Percentiles rank a stretch among this genome's conserved stretches.
phyloP scores from a whole-genome alignment of 176 grass and related monocot species.

The Themeda triandra region DNA sequence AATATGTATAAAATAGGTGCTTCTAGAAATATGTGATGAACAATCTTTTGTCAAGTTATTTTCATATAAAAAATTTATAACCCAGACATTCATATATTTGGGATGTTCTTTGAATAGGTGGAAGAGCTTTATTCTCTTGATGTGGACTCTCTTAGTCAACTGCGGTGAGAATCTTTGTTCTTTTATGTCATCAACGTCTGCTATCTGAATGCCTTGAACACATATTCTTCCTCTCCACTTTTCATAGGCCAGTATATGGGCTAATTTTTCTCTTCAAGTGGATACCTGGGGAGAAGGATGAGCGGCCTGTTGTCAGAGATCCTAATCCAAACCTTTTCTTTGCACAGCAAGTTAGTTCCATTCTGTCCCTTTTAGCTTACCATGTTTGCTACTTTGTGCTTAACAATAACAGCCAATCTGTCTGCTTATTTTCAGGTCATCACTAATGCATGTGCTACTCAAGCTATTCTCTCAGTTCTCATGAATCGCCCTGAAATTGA shows the following conservation, averaged over 20 bases:
- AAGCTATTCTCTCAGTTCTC: constrained; percentile 96
- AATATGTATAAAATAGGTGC: background rate
- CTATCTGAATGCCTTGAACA: constrained; percentile 1
- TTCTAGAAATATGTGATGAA: background rate
- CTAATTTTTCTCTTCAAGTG: constrained; percentile 98
- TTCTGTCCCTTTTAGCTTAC: background rate
- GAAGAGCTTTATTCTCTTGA: constrained; percentile 95
- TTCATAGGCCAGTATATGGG: constrained; percentile 82
- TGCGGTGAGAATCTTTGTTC: constrained; percentile 44
- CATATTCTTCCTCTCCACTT: background rate
- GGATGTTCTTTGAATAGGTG: constrained; percentile 50
- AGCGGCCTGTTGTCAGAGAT: constrained; percentile 48
- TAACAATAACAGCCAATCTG: constrained; percentile 12
- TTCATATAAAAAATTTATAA: background rate
- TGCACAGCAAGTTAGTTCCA: constrained; percentile 55
- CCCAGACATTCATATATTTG: background rate
- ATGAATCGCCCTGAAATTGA: constrained; percentile 90
- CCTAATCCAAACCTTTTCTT: constrained; percentile 80
- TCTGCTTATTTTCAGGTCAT: constrained; percentile 62
- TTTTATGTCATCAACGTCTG: background rate
- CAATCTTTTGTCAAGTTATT: background rate
- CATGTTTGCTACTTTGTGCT: background rate
- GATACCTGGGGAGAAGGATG: constrained; percentile 77
- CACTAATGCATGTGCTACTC: constrained; percentile 94
- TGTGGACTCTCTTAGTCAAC: constrained; percentile 71